Conservation (phyloP, 352 stramenopile genomes). For the Phytopythium mirpurense region DNA sequence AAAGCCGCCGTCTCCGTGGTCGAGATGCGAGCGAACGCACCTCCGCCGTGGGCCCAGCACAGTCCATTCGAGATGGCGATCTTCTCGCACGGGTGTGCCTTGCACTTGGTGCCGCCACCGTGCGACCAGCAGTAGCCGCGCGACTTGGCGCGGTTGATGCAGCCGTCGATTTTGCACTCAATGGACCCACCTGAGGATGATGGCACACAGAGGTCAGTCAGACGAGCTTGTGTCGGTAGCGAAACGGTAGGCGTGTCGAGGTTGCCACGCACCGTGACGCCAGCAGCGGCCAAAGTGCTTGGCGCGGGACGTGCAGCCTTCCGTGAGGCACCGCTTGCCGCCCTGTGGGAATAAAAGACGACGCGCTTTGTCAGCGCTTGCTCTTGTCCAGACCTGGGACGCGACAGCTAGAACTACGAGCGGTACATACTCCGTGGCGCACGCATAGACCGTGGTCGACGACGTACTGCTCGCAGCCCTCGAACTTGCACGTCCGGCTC, state of each 20-base stretch:
- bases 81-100: constrained; percentile 57
- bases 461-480: constrained; percentile 55
- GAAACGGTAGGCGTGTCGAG: too few relatives aligned
- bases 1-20: too few relatives aligned
- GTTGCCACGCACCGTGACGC: constrained; percentile 38
- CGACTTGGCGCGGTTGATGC: constrained; percentile 80
- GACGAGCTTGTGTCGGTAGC: not conserved
- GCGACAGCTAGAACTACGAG: not conserved
- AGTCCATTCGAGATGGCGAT: constrained; percentile 75
- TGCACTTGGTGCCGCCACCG: constrained; percentile 81
- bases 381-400: not conserved
- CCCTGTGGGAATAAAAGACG: constrained; percentile 21
- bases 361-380: not conserved
- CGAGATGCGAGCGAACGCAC: too few relatives aligned
- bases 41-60: constrained; percentile 74
- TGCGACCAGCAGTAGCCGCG: constrained; percentile 85
- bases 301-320: constrained; percentile 61
- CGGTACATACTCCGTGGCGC: constrained; percentile 31
- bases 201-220: not conserved
- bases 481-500: constrained; percentile 44
- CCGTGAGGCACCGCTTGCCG: constrained; percentile 53
- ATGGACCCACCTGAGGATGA: constrained; percentile 42
- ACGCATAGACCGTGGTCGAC: constrained; percentile 50
- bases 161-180: constrained; percentile 63
- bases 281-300: constrained; percentile 74